Evolutionary conservation across 1,284 basidiomycete species (phyloP), one percentile per base, ranked within the genome.

Genomic region (Neolentinus lepideus): DNA sequence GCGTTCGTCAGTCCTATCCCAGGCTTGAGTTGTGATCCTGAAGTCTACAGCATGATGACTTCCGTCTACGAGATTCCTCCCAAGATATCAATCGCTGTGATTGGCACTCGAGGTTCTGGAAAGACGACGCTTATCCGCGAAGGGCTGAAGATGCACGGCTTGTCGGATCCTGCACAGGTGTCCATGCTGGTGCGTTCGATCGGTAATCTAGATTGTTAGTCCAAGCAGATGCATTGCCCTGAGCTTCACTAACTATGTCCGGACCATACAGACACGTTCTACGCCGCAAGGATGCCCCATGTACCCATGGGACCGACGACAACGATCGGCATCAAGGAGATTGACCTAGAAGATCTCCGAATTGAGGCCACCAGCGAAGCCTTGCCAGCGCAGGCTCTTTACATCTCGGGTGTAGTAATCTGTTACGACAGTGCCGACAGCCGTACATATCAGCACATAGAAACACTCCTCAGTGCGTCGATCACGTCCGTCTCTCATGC

Each of bases 71-170:
- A 50, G 12, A 3, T 50, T 12, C 47, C 47, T 8, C 47, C 47
- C 8, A 50, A 50, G 47, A 50, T 50, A 25, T 50, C 47, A 25
- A 11, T 50, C 6, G 22, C 27, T 25, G 47, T 50, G 14, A 50
- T 50, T n/a, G 47, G 47, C 24, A 50, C 24, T 50, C 11, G 47
- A 11, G 47, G 47, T 11, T 50, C 6, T n/a, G 47, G 47, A 10
- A 50, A 50, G 47, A 26, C 47, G 27, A 50, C 47, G 8, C 47
- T 50, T n/a, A 50, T 50, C 24, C 47, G 47, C 14, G 27, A 50
- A 12, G 47, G 47, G 4, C 27, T 50, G 27, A 50, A 50, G 22
- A n/a, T n/a, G 11, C 27, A 29, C 22, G 47, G 47, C 27, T 22
- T 50, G 14, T 50, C 47, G 27, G 47, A 50, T 22, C 47, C 47